phyloP scores from a whole-genome alignment of 2,329 filamentous ascomycete species.

The Aspergillus intermedius region DNA sequence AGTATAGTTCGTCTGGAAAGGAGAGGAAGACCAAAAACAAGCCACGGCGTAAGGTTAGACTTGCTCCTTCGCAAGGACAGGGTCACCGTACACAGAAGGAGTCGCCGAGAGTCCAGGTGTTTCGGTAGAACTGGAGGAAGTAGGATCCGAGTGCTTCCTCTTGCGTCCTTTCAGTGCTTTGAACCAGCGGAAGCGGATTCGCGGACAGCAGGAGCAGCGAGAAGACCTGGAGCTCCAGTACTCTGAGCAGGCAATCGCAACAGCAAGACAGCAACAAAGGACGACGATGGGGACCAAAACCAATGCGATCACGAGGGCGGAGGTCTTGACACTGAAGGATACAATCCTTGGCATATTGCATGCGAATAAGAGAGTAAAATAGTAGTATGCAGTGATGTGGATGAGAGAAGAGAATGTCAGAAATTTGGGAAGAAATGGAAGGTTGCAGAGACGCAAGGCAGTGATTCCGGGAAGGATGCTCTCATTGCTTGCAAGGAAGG shows the following conservation, averaged over 20 bases:
- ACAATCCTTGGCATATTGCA: conserved; percentile 23
- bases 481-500: background rate
- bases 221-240: conserved; percentile 23
- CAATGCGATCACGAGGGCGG: conserved; percentile 38
- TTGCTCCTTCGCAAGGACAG: conserved; percentile 17
- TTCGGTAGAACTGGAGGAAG: conserved; percentile 28
- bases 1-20: background rate
- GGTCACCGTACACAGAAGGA: conserved; percentile 19
- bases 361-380: conserved; percentile 7
- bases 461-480: background rate
- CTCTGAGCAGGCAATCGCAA: conserved; percentile 35
- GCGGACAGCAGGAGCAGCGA: conserved; percentile 16
- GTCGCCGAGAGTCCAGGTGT: conserved; percentile 21
- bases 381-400: background rate
- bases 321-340: conserved; percentile 27
- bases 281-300: conserved; percentile 44
- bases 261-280: conserved; percentile 32
- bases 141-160: conserved; percentile 25
- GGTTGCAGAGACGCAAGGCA: background rate
- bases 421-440: background rate
- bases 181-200: conserved; percentile 14
- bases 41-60: conserved; percentile 11
- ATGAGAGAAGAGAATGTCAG: background rate
- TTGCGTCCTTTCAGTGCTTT: conserved; percentile 18
- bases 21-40: background rate